Conservation (phyloP, 2,329 filamentous ascomycete species). For the Corniculantispora saksenae region DNA sequence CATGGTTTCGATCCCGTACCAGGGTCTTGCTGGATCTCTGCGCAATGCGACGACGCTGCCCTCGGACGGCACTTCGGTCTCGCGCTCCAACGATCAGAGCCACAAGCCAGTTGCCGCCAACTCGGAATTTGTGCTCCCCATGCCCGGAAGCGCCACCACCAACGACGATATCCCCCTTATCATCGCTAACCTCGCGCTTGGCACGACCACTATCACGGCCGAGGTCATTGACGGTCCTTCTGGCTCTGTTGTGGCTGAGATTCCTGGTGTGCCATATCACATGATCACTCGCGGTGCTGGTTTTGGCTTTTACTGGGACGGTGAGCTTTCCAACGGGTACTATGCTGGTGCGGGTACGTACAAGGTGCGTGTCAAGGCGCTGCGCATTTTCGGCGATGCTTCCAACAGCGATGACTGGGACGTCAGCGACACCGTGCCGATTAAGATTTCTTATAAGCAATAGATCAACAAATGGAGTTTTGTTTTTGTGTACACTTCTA, state of each 20-base stretch:
- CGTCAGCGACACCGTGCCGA: constrained; percentile 32
- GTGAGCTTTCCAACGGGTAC: constrained; percentile 40
- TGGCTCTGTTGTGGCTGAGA: constrained; percentile 33
- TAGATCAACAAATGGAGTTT: neutral
- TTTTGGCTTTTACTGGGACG: constrained; percentile 38
- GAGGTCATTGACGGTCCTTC: constrained; percentile 37
- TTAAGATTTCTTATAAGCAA: constrained; percentile 2
- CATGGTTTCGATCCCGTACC: constrained; percentile 36
- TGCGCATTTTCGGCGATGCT: constrained; percentile 46
- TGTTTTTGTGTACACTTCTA: neutral
- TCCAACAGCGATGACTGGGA: constrained; percentile 42
- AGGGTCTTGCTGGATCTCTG: constrained; percentile 32
- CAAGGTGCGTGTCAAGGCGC: constrained; percentile 43
- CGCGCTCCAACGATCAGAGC: constrained; percentile 29
- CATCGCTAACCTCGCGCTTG: constrained; percentile 39
- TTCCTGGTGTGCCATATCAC: constrained; percentile 38
- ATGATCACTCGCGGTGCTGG: constrained; percentile 21
- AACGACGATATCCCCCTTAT: constrained; percentile 31
- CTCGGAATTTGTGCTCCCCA: constrained; percentile 35
- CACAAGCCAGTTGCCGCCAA: constrained; percentile 26
- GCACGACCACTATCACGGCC: constrained; percentile 39
- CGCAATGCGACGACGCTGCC: constrained; percentile 39
- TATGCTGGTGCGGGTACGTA: constrained; percentile 46
- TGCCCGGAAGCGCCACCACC: constrained; percentile 32
- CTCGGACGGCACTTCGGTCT: constrained; percentile 32